phyloP scores from a whole-genome alignment of 768 basidiomycete genomes.

The Leccinum variicolor region DNA sequence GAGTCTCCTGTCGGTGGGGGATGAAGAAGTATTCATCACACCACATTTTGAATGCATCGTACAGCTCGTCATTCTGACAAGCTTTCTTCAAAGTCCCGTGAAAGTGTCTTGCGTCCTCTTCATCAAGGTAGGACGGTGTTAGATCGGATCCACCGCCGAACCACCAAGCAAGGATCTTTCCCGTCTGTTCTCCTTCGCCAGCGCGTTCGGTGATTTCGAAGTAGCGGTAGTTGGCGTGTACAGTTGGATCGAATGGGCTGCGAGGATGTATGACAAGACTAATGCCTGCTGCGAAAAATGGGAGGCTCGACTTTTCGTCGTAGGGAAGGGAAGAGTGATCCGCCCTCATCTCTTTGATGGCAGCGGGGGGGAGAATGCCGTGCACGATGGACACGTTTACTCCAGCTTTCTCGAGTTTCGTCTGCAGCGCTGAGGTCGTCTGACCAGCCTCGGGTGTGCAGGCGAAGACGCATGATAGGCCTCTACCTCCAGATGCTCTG shows the following conservation, averaged over 20 bases:
- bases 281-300: constrained; percentile 92
- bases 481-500: constrained; percentile 64
- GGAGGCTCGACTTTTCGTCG: constrained; percentile 58
- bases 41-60: constrained; percentile 86
- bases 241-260: constrained; percentile 91
- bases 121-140: constrained; percentile 90
- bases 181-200: constrained; percentile 33
- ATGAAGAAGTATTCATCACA: constrained; percentile 98
- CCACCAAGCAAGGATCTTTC: constrained; percentile 88
- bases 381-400: constrained; percentile 94
- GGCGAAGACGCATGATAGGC: constrained; percentile 81
- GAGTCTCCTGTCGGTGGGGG: constrained; percentile 77
- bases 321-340: constrained; percentile 80
- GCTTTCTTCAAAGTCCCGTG: constrained; percentile 73
- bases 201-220: constrained; percentile 79
- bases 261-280: constrained; percentile 92
- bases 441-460: constrained; percentile 32
- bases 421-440: constrained; percentile 34
- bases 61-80: constrained; percentile 71
- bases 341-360: constrained; percentile 92
- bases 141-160: constrained; percentile 96
- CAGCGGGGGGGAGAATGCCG: constrained; percentile 81
- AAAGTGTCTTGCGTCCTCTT: constrained; percentile 85
- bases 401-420: constrained; percentile 90
- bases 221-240: constrained; percentile 96